Base-by-base conservation (phyloP, 2,329 filamentous ascomycete genomes). In the Paradendryphiella salina region DNA sequence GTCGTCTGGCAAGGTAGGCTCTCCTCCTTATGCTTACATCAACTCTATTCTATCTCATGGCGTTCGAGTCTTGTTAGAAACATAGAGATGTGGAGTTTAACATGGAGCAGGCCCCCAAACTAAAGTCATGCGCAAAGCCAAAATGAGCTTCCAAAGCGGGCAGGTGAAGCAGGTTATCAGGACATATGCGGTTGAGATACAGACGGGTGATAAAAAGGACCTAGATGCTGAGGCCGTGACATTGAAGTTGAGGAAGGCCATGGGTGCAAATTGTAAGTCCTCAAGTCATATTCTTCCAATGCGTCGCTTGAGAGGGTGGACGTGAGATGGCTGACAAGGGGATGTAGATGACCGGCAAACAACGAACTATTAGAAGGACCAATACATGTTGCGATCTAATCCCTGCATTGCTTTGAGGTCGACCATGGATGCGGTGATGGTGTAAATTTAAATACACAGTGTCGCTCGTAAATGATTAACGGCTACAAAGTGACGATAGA, bases 91-190 rank as follows among this genome's bases (percentile, higher is more conserved):
- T 46, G 23, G 3, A 42, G 2, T 17, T 35, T 36, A 43, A 26
- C 37, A 44, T 21, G 33, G 31, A 31, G 18, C 14, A 72, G 69
- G 69, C 1, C 66, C 67, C 9, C 69, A 74, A 52, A 85, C 84
- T 1, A 83, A 82, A 73, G 80, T 87, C 50, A 88, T 88, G 85
- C 80, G 85, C 60, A 87, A 86, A 72, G 85, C 85, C 8, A 80
- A 85, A 59, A 85, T 87, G 57, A 83, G 81, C 66, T 83, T 87
- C 68, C 85, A 88, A 78, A 82, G 80, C 67, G 84, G 82, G 46
- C 80, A 80, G 54, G 85, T 88, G 56, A 87, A 86, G 78, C 76
- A 76, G 62, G 80, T 82, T 6, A 76, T 88, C 56, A 70, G 76
- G n/a, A 85, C 87, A 67, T 83, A 87, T 69, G 85, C 82, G 69